Percentiles rank a stretch among this genome's conserved stretches.
Evolutionary conservation across 768 basidiomycete species (phyloP).

Genomic region (Xanthoconium stramineum): DNA sequence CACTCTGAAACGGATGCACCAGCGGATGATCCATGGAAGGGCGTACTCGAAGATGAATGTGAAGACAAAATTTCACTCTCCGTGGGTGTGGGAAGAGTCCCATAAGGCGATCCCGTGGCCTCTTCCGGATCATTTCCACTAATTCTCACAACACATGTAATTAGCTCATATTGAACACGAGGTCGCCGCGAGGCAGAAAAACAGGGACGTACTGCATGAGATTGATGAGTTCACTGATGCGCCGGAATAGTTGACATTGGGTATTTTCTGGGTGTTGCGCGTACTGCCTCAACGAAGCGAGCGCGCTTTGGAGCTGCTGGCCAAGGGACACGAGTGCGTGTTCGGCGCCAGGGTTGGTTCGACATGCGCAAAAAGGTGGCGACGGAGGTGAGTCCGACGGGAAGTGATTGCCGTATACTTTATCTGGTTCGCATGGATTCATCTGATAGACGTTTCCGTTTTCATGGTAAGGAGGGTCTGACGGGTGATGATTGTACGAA

Average conservation of each 20-base stretch:
- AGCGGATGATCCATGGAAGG: constrained; percentile 41
- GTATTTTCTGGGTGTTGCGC: constrained; percentile 53
- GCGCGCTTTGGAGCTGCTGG: constrained; percentile 59
- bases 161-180: constrained; percentile 34
- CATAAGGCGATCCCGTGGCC: constrained; percentile 47
- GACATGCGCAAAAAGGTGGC: constrained; percentile 55
- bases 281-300: constrained; percentile 58
- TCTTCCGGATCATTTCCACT: constrained; percentile 53
- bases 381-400: constrained; percentile 31
- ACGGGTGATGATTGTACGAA: constrained; percentile 32
- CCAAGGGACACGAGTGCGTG: constrained; percentile 59
- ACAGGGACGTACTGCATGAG: constrained; percentile 59
- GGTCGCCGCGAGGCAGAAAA: constrained; percentile 31
- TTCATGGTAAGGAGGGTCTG: constrained; percentile 34
- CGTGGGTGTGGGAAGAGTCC: constrained; percentile 53
- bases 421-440: constrained; percentile 34
- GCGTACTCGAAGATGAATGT: constrained; percentile 42
- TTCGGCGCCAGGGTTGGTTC: constrained; percentile 56
- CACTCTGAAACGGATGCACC: constrained; percentile 58
- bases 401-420: constrained; percentile 33
- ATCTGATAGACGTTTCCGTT: constrained; percentile 36
- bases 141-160: constrained; percentile 29
- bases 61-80: constrained; percentile 58
- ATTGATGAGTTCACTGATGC: constrained; percentile 58
- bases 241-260: constrained; percentile 53